Evolutionary conservation across 2,329 filamentous ascomycete species (phyloP).

Genomic region (Diplocarpon rosae): DNA sequence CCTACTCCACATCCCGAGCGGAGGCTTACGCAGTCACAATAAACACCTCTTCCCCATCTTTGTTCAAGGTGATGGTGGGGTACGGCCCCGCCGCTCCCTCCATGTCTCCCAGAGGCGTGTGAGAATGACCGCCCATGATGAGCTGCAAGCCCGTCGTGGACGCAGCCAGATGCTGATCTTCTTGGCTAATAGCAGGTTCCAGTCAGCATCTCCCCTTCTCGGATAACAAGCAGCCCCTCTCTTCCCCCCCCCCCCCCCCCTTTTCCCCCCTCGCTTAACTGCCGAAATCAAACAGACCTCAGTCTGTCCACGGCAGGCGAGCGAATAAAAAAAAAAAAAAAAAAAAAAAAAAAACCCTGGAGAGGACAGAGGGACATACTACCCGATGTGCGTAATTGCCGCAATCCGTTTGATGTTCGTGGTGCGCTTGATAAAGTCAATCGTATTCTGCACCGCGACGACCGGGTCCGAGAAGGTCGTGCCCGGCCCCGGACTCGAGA

Average conservation of each 20-base stretch:
- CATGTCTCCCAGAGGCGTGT: conserved; percentile 50
- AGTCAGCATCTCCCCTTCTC: neutral
- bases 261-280: conserved; percentile 1
- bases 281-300: neutral
- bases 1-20: conserved; percentile 18
- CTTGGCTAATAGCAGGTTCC: conserved; percentile 30
- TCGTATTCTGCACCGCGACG: conserved; percentile 46
- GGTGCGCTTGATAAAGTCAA: conserved; percentile 49
- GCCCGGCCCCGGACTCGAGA: conserved; percentile 45
- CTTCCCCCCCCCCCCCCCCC: neutral
- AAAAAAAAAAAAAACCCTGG: too few relatives aligned
- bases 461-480: conserved; percentile 50
- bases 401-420: conserved; percentile 54
- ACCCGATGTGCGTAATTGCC: conserved; percentile 57
- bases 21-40: conserved; percentile 46
- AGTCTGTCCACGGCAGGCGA: too few relatives aligned
- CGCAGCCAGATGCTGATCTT: conserved; percentile 49
- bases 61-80: conserved; percentile 50
- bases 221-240: neutral
- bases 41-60: conserved; percentile 51
- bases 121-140: conserved; percentile 53
- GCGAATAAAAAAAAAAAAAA: too few relatives aligned
- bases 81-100: conserved; percentile 47
- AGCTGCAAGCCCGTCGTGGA: conserved; percentile 53
- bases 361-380: conserved; percentile 21